Base-by-base conservation (phyloP, 495 filamentous ascomycete species). In the Penicillium bialowiezense region DNA sequence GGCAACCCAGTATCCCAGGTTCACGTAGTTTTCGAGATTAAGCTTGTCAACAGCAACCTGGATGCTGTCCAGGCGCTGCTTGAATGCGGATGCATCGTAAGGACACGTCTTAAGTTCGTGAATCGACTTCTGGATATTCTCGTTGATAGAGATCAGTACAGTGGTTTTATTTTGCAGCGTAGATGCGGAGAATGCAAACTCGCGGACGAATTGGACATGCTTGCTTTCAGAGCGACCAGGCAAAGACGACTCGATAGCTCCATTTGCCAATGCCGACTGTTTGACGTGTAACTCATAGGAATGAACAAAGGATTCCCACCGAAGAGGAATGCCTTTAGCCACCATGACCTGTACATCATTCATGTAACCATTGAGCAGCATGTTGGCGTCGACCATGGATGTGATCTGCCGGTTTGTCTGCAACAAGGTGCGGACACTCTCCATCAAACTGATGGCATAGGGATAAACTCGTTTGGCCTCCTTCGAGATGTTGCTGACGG, bases 251-350 rank as follows among this genome's bases (percentile, higher is more conserved):
- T 88, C 85, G 40, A 86, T 71, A 19, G 78, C 65, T 29, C 83
- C 84, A 40, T 73, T 73, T n/a, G 68, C 60, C 44, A 75, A 72
- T n/a, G 76, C 69, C 26, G 83, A 76, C 55, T 89, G 86, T 56
- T 92, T 87, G 43, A 91, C 78, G 56, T 92, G 89, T 14, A 96
- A 73, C 63, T 97, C 93, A 63, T 96, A 97, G 7, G 90, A 90
- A 59, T 97, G 90, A 26, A 98, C 88, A 62, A 98, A 96, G 0
- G 93, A 92, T 63, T 98, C 93, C 93, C 93, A 98, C 57, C 88
- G 85, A 24, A 97, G 72, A 9, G 89, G 87, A 37, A 97, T 75
- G 35, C 93, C 93, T 72, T 93, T 96, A 38, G 73, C 72, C 46
- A 97, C 81, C 56, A 96, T 80, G 23, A 65, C 67, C 49, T 96